Evolutionary conservation across 2,329 filamentous ascomycete genomes (phyloP).

Genomic region (Verticillium alfalfae): DNA sequence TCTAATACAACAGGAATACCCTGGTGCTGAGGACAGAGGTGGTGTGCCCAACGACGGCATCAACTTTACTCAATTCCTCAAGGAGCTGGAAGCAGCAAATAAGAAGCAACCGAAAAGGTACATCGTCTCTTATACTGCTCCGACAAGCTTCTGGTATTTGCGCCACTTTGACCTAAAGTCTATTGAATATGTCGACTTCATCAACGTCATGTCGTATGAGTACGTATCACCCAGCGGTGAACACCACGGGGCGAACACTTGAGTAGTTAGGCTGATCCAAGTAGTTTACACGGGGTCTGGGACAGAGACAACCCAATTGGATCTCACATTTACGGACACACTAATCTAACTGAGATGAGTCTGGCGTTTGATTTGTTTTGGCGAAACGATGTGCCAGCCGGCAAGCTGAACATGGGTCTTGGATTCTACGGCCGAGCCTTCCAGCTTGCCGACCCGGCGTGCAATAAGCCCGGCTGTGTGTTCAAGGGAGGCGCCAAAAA

Average conservation of each 20-base stretch:
- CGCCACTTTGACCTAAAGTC: constrained; percentile 3
- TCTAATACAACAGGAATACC: constrained; percentile 10
- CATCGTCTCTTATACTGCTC: too few relatives aligned
- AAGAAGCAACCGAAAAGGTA: too few relatives aligned
- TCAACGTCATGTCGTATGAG: constrained; percentile 15
- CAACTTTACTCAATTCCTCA: constrained; percentile 17
- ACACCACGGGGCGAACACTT: neutral
- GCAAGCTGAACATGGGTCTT: constrained; percentile 35
- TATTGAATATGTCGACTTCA: constrained; percentile 16
- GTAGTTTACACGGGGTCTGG: constrained; percentile 27
- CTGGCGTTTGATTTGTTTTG: constrained; percentile 39
- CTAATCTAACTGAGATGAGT: constrained; percentile 42
- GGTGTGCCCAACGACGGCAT: constrained; percentile 23
- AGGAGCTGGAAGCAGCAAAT: too few relatives aligned
- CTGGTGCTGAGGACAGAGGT: constrained; percentile 25
- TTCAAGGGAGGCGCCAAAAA: constrained; percentile 17
- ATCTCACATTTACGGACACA: constrained; percentile 28
- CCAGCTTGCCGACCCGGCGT: constrained; percentile 16
- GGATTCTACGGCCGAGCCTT: constrained; percentile 38
- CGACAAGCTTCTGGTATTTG: constrained; percentile 5
- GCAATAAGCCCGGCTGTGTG: constrained; percentile 20
- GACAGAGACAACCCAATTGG: constrained; percentile 23
- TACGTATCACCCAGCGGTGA: neutral
- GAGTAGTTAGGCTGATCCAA: neutral
- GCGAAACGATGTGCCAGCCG: constrained; percentile 34